phyloP scores from a whole-genome alignment of 345 rosid genomes.

The Eutrema yunnanense region DNA sequence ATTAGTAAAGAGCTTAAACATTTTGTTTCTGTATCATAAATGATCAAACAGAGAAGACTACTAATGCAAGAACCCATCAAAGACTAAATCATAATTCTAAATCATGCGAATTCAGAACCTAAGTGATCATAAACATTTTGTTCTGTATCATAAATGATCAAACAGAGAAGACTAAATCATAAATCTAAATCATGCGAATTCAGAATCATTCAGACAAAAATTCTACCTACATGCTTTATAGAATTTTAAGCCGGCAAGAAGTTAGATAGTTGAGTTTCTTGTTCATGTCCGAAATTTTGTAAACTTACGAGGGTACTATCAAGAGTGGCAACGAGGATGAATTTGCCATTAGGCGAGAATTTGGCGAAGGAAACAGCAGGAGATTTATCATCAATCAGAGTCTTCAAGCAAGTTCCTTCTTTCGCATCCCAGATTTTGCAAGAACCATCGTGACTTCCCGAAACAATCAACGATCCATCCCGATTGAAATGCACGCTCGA shows the following conservation, averaged over 20 bases:
- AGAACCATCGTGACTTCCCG: constrained; percentile 83
- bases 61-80: not conserved
- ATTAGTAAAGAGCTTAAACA: not conserved
- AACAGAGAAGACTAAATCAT: not conserved
- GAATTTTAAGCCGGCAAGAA: too few species aligned
- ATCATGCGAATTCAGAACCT: not conserved
- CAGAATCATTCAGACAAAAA: not conserved
- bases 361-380: constrained; percentile 86
- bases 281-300: too few species aligned
- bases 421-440: constrained; percentile 94
- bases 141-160: not conserved
- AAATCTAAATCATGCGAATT: not conserved
- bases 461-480: constrained; percentile 90
- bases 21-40: not conserved
- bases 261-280: too few species aligned
- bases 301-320: constrained; percentile 80
- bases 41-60: not conserved
- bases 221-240: not conserved
- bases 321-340: constrained; percentile 82
- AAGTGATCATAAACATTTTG: not conserved
- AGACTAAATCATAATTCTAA: not conserved
- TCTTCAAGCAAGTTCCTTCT: constrained; percentile 70
- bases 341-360: constrained; percentile 91
- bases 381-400: constrained; percentile 62
- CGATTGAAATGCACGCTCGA: constrained; percentile 79